Evolutionary conservation across 1,139 yeast genomes (phyloP), one percentile per base, ranked within the genome.

Genomic region (Geotrichum australiense): DNA sequence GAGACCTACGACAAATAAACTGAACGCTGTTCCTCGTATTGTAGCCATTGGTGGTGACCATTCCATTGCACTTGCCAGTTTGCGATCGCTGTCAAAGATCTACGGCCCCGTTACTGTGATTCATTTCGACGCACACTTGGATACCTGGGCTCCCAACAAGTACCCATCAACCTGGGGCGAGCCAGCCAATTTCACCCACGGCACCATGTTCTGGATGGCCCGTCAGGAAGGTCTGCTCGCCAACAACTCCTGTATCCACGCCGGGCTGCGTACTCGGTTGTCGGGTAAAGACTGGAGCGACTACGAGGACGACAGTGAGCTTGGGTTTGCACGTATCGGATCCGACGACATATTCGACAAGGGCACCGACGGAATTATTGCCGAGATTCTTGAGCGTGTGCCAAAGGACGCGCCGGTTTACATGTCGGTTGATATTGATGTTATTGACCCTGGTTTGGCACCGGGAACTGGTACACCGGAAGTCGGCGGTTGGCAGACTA

Each of bases 381-480:
- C 74, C 26, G 66, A 66, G 32, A 79, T 80, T 15, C 66, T 74
- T 14, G 55, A 66, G 15, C 68, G 67, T 39, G 74, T 80, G 33
- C 63, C 73, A 47, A 58, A 63, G 2, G 73, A 76, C 45, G 66
- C 72, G 8, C 86, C 91, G 6, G 80, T 82, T 0, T 82, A 80
- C 54, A 64, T 82, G 31, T 76, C 84, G 10, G 80, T 82, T 25
- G 93, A 82, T 58, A 78, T 82, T 35, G 93, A 82, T 58, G 85
- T 80, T n/a, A 65, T 82, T 50, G 93, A 82, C 57, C 91, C 91
- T 1, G 85, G 81, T 2, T 72, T 78, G 53, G 85, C 87, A 3
- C 81, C 86, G 43, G 93, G 91, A 1, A 82, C 93, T 1, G 93
- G 93, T 7, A 82, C 93, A 3, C 84, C 80, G 48, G 93, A 82